Base-by-base conservation (phyloP, 2,329 filamentous ascomycete genomes). In the Chalara sp. region DNA sequence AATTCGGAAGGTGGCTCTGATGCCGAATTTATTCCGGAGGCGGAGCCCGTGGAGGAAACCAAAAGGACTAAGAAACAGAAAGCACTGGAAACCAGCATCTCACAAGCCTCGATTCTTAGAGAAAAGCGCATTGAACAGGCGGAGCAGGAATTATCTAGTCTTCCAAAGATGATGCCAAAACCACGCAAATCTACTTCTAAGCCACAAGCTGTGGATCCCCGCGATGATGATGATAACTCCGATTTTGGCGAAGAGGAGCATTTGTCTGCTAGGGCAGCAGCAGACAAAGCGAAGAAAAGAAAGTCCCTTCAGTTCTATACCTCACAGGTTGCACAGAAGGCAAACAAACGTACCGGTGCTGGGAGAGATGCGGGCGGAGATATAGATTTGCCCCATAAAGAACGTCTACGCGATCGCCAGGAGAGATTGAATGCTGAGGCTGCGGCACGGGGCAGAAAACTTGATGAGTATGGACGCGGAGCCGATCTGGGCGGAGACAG, bases 251-350 rank as follows among this genome's bases (percentile, higher is more conserved):
- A 99, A 63, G 90, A 96, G 66, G 85, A 88, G 12, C 72, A 76
- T 4, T 79, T 97, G 52, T 89, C 90, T 49, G 82, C 84, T 8
- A 79, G 83, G 54, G 83, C 92, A 54, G 86, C 89, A 1, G 87
- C 87, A 41, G 89, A 95, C 63, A 99, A 99, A 71, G 87, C 85
- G 0, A 80, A 82, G 53, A 87, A 87, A 68, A 96, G 93, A 76
- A 96, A 95, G 76, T 89, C 83, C 57, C 79, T 99, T 52, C 87
- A 90, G 56, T 99, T 99, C 76, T 99, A 99, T 78, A 97, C 95
- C 2, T 96, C 91, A 3, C 93, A 99, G 67, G 93, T 99, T 58
- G 86, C 88, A 31, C 92, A 97, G 67, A 97, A 96, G 71, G 83
- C 89, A 51, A 95, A 89, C 72, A 91, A 89, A 67, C 88, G 88